A percentile compares a stretch with the other conserved stretches of the same genome.
Conservation (phyloP, 441 rosid genomes). For the Heliophila coronopifolia region DNA sequence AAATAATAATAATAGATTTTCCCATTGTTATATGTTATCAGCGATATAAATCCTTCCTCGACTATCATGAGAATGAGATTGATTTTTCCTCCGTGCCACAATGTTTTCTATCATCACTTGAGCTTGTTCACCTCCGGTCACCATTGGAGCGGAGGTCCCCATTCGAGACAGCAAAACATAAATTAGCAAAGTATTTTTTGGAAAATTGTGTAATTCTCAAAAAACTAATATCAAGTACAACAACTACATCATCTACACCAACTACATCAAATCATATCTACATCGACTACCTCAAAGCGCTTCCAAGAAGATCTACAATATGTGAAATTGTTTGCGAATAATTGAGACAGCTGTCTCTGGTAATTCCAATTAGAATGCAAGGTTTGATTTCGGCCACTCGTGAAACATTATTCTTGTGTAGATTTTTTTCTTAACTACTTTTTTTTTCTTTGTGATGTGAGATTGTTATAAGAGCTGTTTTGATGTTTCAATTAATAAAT, state of each 20-base stretch:
- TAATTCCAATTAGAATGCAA: no score
- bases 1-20: no score
- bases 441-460: no score
- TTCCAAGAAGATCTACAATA: conserved; percentile 8
- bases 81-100: conserved; percentile 12
- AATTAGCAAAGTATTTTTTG: conserved; percentile 20
- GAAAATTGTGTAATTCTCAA: conserved; percentile 16
- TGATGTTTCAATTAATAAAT: no score
- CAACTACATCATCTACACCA: no score
- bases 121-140: conserved; percentile 14
- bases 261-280: conserved; percentile 4
- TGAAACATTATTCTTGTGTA: no score
- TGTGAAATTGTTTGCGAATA: conserved; percentile 20
- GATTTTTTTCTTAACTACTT: no score
- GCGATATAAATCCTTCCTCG: conserved; percentile 13
- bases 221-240: conserved; percentile 5
- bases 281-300: conserved; percentile 5
- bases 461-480: no score
- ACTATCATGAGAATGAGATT: not conserved
- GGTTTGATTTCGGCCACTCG: no score
- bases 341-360: conserved; percentile 5
- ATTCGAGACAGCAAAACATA: conserved; percentile 13
- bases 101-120: conserved; percentile 19
- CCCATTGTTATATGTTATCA: not conserved
- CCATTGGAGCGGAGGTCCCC: not conserved